Percentiles rank a stretch among this genome's conserved stretches.
Conservation (phyloP, 2,329 filamentous ascomycete species). For the Fulvia fulva region DNA sequence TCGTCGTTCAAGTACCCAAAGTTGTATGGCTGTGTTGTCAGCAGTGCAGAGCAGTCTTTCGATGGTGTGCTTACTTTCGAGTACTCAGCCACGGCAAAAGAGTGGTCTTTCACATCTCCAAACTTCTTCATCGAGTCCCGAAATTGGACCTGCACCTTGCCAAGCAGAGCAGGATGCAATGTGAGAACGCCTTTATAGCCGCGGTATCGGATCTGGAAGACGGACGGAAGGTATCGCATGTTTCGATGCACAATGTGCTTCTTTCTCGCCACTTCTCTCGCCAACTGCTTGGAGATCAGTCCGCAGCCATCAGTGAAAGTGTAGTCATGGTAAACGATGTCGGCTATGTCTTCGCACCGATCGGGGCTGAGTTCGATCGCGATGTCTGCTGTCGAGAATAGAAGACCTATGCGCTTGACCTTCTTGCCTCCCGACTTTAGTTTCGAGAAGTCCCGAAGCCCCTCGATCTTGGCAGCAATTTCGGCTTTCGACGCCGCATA, state of each 20-base stretch:
- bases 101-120: slow-evolving; percentile 2
- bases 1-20: slow-evolving; percentile 8
- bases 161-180: neutral
- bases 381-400: slow-evolving; percentile 1
- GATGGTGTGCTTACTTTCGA: slow-evolving; percentile 1
- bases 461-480: neutral
- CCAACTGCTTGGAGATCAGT: neutral
- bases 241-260: slow-evolving; percentile 2
- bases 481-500: neutral
- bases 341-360: slow-evolving; percentile 1
- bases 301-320: slow-evolving; percentile 4
- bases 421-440: slow-evolving; percentile 1
- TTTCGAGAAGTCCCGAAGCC: slow-evolving; percentile 1
- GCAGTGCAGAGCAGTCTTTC: neutral
- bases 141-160: slow-evolving; percentile 1
- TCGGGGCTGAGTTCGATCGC: neutral
- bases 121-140: slow-evolving; percentile 2
- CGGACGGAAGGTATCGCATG: neutral
- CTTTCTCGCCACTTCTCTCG: neutral
- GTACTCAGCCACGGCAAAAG: slow-evolving; percentile 2
- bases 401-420: slow-evolving; percentile 3
- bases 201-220: slow-evolving; percentile 6
- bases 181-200: slow-evolving; percentile 5
- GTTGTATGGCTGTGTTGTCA: neutral
- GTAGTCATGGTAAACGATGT: neutral